A percentile compares a stretch with the other conserved stretches of the same genome.
Evolutionary conservation across 2,329 filamentous ascomycete species (phyloP).

Genomic region (Fusarium neocosmosporiellum): DNA sequence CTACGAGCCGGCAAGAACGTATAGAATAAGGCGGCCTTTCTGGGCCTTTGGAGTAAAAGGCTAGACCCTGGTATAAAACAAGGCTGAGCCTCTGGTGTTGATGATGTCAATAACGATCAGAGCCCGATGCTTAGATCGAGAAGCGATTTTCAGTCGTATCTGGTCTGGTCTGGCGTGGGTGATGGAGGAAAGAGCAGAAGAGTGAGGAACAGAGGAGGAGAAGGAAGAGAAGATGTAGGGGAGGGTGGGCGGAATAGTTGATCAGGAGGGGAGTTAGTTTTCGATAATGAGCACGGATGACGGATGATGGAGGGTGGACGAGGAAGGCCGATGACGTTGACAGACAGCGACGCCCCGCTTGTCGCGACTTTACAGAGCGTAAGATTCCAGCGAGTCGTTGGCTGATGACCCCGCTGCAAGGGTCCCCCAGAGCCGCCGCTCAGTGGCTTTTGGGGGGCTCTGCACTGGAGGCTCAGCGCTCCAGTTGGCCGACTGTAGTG

Average conservation of each 20-base stretch:
- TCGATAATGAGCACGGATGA: constrained; percentile 35
- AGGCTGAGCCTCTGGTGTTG: constrained; percentile 7
- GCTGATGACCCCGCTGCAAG: constrained; percentile 39
- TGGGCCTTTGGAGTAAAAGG: background rate
- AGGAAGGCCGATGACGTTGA: constrained; percentile 43
- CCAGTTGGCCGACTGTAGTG: constrained; percentile 7
- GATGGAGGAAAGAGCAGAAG: constrained; percentile 17
- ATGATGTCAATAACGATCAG: constrained; percentile 8
- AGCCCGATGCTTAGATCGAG: background rate
- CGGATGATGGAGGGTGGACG: constrained; percentile 31
- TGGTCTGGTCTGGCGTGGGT: constrained; percentile 2
- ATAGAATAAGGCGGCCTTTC: background rate
- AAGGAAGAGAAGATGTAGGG: constrained; percentile 27
- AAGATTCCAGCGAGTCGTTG: constrained; percentile 23
- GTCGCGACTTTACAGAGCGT: constrained; percentile 34
- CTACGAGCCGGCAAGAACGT: constrained; percentile 21
- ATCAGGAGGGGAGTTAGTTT: constrained; percentile 32
- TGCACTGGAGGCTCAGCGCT: constrained; percentile 13
- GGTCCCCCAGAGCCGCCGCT: constrained; percentile 1
- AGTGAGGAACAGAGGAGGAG: constrained; percentile 5
- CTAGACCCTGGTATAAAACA: background rate
- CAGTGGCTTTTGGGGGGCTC: background rate
- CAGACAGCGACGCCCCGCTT: constrained; percentile 37
- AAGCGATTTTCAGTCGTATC: constrained; percentile 15
- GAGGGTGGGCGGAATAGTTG: constrained; percentile 39